These are phyloP conservation scores for Paramecium octaurelia DNA, from an alignment of 73 alveolate genomes.

Conservation along the genomic window DNA sequence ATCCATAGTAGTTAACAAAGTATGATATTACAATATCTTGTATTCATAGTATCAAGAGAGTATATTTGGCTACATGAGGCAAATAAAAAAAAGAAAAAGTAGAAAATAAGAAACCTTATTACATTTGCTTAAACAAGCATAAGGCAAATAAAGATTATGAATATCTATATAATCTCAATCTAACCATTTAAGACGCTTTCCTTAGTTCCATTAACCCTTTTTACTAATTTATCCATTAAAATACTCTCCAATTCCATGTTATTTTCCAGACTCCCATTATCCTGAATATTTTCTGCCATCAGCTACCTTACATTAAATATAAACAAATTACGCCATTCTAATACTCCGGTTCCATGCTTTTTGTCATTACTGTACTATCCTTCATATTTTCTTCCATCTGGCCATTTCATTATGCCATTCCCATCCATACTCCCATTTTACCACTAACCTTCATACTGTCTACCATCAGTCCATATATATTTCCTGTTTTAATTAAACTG, in stretches of 20 bases:
- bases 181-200: slow-evolving; percentile 15
- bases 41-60: neutral
- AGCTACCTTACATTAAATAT: slow-evolving; percentile 29
- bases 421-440: slow-evolving; percentile 65
- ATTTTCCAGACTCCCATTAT: slow-evolving; percentile 3
- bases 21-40: neutral
- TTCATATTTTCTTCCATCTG: slow-evolving; percentile 66
- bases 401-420: slow-evolving; percentile 55
- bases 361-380: slow-evolving; percentile 56
- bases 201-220: slow-evolving; percentile 9
- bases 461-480: slow-evolving; percentile 23
- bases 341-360: slow-evolving; percentile 59
- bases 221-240: neutral
- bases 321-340: slow-evolving; percentile 4
- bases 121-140: neutral
- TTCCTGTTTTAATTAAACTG: slow-evolving; percentile 29
- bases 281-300: slow-evolving; percentile 35
- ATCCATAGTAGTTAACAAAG: neutral
- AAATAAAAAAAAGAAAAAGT: neutral
- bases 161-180: neutral
- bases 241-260: slow-evolving; percentile 21
- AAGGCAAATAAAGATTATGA: slow-evolving; percentile 7
- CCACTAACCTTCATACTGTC: slow-evolving; percentile 63
- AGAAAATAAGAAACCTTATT: neutral
- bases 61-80: neutral